A percentile compares a stretch with the other conserved stretches of the same genome.
These are phyloP conservation scores for Brassica nigra DNA, from an alignment of 345 rosid species.

Conservation along the genomic window DNA sequence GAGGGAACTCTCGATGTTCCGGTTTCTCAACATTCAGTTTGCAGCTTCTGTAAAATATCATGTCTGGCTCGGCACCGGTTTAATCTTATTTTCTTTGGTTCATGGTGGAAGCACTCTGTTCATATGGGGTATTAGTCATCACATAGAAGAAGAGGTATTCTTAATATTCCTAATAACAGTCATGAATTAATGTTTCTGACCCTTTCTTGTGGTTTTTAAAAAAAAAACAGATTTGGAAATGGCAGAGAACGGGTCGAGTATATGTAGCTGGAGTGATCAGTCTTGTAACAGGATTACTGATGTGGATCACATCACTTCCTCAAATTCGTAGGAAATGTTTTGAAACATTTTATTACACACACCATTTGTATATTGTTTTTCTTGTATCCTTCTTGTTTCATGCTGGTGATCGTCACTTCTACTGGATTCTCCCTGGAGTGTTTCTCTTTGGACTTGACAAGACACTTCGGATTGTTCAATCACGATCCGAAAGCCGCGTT, in stretches of 20 bases:
- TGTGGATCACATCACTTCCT: slow-evolving; percentile 87
- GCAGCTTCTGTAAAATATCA: slow-evolving; percentile 81
- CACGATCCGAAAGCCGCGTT: slow-evolving; percentile 56
- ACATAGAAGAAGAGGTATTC: slow-evolving; percentile 67
- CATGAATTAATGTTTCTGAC: neutral
- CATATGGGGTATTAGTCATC: slow-evolving; percentile 75
- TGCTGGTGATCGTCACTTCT: slow-evolving; percentile 87
- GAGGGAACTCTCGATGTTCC: slow-evolving; percentile 65
- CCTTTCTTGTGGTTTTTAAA: neutral
- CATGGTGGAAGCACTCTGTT: slow-evolving; percentile 77
- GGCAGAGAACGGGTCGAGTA: slow-evolving; percentile 83
- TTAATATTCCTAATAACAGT: neutral
- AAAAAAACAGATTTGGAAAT: slow-evolving; percentile 56
- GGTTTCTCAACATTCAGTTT: slow-evolving; percentile 68
- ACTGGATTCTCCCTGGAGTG: slow-evolving; percentile 65
- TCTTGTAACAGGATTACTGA: slow-evolving; percentile 61
- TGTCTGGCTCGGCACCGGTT: slow-evolving; percentile 74
- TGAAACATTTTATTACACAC: slow-evolving; percentile 75
- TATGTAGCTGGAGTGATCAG: slow-evolving; percentile 74
- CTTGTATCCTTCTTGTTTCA: slow-evolving; percentile 76
- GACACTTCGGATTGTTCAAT: slow-evolving; percentile 65
- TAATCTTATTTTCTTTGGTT: slow-evolving; percentile 66
- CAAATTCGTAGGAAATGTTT: slow-evolving; percentile 72
- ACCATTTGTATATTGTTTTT: slow-evolving; percentile 72
- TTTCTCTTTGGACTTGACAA: slow-evolving; percentile 82